phyloP scores from a whole-genome alignment of 495 filamentous ascomycete species.

The Xylaria acuta region DNA sequence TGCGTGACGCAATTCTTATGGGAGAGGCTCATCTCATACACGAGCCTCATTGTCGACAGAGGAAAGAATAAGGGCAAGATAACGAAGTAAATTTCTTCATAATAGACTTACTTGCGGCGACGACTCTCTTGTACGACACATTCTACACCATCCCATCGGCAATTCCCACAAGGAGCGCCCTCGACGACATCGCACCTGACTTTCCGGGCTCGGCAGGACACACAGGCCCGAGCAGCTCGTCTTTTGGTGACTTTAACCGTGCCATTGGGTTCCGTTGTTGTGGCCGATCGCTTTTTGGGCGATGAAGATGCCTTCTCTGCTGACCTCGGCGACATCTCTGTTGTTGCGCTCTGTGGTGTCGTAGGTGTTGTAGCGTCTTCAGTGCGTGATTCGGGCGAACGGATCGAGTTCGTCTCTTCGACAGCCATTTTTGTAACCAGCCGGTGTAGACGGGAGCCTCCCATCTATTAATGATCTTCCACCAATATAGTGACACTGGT shows the following conservation, averaged over 20 bases:
- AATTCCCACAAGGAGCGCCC: slow-evolving; percentile 87
- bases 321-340: slow-evolving; percentile 27
- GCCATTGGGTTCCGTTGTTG: slow-evolving; percentile 37
- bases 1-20: slow-evolving; percentile 33
- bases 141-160: slow-evolving; percentile 83
- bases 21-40: slow-evolving; percentile 14
- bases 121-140: slow-evolving; percentile 92
- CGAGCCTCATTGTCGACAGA: slow-evolving; percentile 27
- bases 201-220: slow-evolving; percentile 84
- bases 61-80: slow-evolving; percentile 20
- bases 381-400: slow-evolving; percentile 33
- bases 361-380: slow-evolving; percentile 32
- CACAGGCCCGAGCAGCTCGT: slow-evolving; percentile 85
- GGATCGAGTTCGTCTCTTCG: slow-evolving; percentile 32
- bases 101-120: slow-evolving; percentile 75
- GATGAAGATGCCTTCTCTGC: slow-evolving; percentile 33
- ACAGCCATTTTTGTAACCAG: slow-evolving; percentile 32
- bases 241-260: slow-evolving; percentile 63
- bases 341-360: slow-evolving; percentile 11
- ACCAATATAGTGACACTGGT: not conserved
- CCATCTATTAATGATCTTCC: slow-evolving; percentile 15
- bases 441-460: not conserved
- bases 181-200: slow-evolving; percentile 95
- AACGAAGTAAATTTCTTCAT: slow-evolving; percentile 4
- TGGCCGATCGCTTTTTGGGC: slow-evolving; percentile 45